phyloP scores from a whole-genome alignment of 768 basidiomycete genomes.

The Mycena metata region DNA sequence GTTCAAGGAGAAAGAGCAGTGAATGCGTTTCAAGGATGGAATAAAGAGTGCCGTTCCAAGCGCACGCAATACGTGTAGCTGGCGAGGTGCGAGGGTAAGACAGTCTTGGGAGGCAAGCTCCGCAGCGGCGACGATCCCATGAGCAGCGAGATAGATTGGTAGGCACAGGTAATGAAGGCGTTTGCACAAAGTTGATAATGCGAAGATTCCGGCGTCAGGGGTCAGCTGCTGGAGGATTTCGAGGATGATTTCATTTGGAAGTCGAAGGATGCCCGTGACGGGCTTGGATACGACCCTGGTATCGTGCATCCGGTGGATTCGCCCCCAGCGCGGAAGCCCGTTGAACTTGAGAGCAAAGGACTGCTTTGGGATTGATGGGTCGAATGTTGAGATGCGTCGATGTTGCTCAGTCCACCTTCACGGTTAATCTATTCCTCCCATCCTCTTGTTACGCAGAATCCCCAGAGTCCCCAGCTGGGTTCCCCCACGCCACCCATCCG shows the following conservation, averaged over 20 bases:
- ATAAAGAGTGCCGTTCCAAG: conserved; percentile 31
- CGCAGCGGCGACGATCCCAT: conserved; percentile 12
- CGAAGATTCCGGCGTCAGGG: conserved; percentile 26
- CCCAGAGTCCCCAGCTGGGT: too few species aligned
- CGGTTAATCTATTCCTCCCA: too few species aligned
- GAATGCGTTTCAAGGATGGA: conserved; percentile 18
- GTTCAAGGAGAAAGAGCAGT: conserved; percentile 33
- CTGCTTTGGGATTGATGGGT: too few species aligned
- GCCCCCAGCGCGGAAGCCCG: too few species aligned
- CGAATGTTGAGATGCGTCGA: too few species aligned
- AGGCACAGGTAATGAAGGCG: conserved; percentile 31
- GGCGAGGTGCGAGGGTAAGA: conserved; percentile 1
- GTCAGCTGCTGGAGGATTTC: conserved; percentile 16
- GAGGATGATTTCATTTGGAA: conserved; percentile 29
- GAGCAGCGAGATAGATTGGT: conserved; percentile 24
- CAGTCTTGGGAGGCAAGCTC: conserved; percentile 6
- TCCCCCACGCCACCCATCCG: too few species aligned
- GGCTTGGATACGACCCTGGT: not conserved
- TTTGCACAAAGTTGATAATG: conserved; percentile 13
- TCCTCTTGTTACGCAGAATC: too few species aligned
- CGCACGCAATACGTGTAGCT: conserved; percentile 25
- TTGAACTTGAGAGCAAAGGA: too few species aligned
- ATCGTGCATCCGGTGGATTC: too few species aligned
- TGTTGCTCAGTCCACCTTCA: too few species aligned
- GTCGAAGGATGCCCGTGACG: conserved; percentile 8